Evolutionary conservation across 1,284 basidiomycete species (phyloP), one percentile per base, ranked within the genome.

Genomic region (Trichosporon asahii): DNA sequence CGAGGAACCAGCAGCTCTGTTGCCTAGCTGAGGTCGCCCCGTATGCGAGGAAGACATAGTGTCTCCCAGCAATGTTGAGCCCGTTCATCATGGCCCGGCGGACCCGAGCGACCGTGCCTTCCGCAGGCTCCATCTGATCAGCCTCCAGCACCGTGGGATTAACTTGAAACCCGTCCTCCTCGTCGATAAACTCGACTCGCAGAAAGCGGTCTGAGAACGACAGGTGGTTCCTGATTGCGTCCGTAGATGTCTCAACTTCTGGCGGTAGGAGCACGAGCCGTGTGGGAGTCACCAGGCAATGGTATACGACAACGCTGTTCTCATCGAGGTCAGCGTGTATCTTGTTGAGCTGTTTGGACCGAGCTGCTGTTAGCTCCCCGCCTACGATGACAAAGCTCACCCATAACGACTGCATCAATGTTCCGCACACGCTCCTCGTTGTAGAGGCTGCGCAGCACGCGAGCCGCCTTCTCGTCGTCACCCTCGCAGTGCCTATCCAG

Each of bases 121-220:
- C 64, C 7, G 37, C 68, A 0, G 74, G 72, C 25, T 66, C 55
- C n/a, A 65, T 65, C 2, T 35, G 33, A 49, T 78, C 72, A 6
- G 73, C 77, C 0, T 68, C 66, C 18, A 74, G 72, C 6, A 76
- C 72, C 9, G 60, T 65, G 6, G 66, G 65, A 46, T 76, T 76
- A 61, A 76, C 69, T 71, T 75, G 61, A 1, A 79, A 55, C 3
- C 70, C 69, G 53, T 73, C 74, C 23, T 72, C 66, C 53, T 79
- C 76, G 66, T 79, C 78, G 8, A 72, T 70, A 63, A 79, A 78
- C 40, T 74, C 73, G 5, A 78, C 78, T 18, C 76, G 72, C 14
- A 79, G 68, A 55, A 79, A 78, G 8, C 74, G 74, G 40, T 77
- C 75, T 12, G 68, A 33, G 21, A 72, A 60, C 15, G 66, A 23